Evolutionary conservation across 768 basidiomycete species (phyloP), one percentile per base, ranked within the genome.

Genomic region (Fomitopsis pulvina): DNA sequence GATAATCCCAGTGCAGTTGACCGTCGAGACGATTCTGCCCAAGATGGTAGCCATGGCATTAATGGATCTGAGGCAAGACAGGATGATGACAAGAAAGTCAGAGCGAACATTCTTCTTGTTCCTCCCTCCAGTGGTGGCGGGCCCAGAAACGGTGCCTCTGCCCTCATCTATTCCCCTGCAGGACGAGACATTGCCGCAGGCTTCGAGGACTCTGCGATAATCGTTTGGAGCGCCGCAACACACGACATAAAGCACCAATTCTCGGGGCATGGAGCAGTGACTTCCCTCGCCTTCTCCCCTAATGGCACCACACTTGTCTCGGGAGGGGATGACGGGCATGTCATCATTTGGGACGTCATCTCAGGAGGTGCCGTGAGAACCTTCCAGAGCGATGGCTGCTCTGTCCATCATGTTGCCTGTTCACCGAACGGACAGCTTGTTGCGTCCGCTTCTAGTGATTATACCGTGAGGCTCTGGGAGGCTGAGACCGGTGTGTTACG

Each of bases 161-260:
- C 64, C 26, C 69, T 74, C 46, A 58, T 62, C 52, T 68, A 72
- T 52, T 71, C 70, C 6, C 71, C 71, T 25, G 69, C 74, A 53
- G 55, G 55, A 18, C 18, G 18, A 18, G n/a, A 48, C 24, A 48
- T 52, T 16, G 55, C 46, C 1, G 45, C 46, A 1, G 52, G 55
- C 8, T 54, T 55, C 21, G 47, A 42, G 9, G 60, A 57, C 48
- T 24, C 21, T 0, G 51, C 37, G 2, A 37, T 57, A n/a, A 37
- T 47, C 28, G 27, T 54, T 21, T 57, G 57, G 57, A 45, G 47
- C 44, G 39, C 45, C 34, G 27, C 4, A 16, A 29, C 16, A 3
- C 29, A 44, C 3, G 28, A 12, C 1, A 16, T 14, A 4, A 14
- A 29, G 4, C 18, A 28, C 20, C 18, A 28, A n/a, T 21, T 56